Base-by-base conservation (phyloP, 257 asterid genomes). In the Petunia secreta region DNA sequence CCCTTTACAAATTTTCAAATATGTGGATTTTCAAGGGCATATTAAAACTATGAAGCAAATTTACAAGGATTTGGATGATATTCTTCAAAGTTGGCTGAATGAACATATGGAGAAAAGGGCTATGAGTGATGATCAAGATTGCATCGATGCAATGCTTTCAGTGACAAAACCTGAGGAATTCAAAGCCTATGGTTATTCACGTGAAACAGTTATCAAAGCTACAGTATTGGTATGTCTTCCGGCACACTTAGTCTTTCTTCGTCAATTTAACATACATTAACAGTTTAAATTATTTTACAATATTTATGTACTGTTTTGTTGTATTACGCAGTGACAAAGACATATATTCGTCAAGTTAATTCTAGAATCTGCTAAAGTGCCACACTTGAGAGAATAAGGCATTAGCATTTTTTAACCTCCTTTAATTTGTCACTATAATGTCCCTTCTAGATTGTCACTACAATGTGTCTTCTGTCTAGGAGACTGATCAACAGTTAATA, bases 61-160 rank as follows among this genome's bases (percentile, higher is more conserved):
- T 2, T 60, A 88, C 2, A 69, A 82, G 53, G 91, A 89, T 39
- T 38, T 89, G 79, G 86, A 85, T 48, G 15, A 4, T 0, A 66
- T 89, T 43, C 37, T 81, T 9, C 86, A 83, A 37, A 76, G 1
- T 1, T 91, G 91, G 91, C 77, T 89, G 1, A 73, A 82, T 8
- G 90, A 88, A 53, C 93, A 89, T 44, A 63, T 37, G 6, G 57
- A 74, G 55, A 46, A 67, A 8, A 73, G 79, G 16, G n/a, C 34
- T 43, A 39, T 16, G 41, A 40, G 62, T 59, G 83, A 41, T 46
- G 88, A 46, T 41, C 80, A 71, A 16, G 97, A 90, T 68, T 90
- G 89, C 89, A 87, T 91, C 11, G 90, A 91, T 57, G 91, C 88
- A 2, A 80, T 91, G 91, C 86, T 91, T 36, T 84, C 92, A 0